These are phyloP conservation scores for Noccaea caerulescens DNA, from an alignment of 345 rosid species.

Conservation along the genomic window DNA sequence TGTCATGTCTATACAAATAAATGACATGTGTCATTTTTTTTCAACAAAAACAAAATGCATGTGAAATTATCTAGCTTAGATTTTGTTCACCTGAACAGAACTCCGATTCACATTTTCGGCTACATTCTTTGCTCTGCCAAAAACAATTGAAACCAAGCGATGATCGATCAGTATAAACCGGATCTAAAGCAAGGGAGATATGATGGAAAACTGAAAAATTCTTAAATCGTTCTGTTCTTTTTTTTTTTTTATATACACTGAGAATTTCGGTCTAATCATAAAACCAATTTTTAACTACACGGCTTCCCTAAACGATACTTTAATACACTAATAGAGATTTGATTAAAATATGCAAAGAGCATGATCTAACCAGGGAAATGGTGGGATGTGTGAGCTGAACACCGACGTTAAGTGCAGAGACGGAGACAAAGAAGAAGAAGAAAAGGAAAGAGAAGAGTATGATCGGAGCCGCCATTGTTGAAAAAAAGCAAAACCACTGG, in stretches of 20 bases:
- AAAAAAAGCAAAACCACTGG: not conserved
- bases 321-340: not conserved
- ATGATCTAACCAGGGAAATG: conserved; percentile 55
- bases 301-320: not conserved
- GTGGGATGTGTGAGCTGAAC: conserved; percentile 56
- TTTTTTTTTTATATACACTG: not conserved
- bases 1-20: not conserved
- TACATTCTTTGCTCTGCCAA: conserved; percentile 73
- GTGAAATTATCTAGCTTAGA: not conserved
- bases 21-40: not conserved
- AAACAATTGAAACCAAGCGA: not conserved
- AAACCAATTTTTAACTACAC: not conserved
- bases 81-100: conserved; percentile 68
- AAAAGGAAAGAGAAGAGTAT: conserved; percentile 31
- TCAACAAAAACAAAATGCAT: no score
- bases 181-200: conserved; percentile 4
- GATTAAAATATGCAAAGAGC: not conserved
- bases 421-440: conserved; percentile 42
- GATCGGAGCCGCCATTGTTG: conserved; percentile 42
- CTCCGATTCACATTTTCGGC: conserved; percentile 84
- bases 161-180: conserved; percentile 2
- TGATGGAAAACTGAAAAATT: not conserved
- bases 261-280: not conserved
- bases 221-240: not conserved
- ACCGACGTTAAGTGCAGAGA: conserved; percentile 69